Evolutionary conservation across 2,329 filamentous ascomycete species (phyloP), one percentile per base, ranked within the genome.

Genomic region (Penicillium janthinellum): DNA sequence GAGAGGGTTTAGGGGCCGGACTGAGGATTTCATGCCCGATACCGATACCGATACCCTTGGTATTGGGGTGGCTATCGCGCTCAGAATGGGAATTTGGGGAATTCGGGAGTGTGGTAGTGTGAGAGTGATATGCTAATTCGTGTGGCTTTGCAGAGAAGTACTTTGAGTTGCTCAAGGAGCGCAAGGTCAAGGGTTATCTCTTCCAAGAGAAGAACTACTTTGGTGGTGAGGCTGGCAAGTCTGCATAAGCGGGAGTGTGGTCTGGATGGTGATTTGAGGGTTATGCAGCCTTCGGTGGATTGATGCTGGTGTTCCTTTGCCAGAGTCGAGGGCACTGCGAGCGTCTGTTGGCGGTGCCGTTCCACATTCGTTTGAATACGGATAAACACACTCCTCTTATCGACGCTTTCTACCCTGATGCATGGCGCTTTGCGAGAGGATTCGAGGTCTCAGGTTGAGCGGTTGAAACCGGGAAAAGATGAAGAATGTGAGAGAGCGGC

Each of bases 191-290:
- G 78, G 86, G 86, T 64, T 87, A 87, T 72, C 73, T 88, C 64
- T 86, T 85, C 66, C 79, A 86, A 72, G 85, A 88, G 77, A 85
- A 87, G 76, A 87, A 88, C 73, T 86, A 85, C 72, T 75, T 84
- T 50, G 64, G 66, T 34, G 62, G 63, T 39, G 63, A 66, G 61
- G 58, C 60, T 20, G 41, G 52, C 55, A 71, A 74, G 67, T 71
- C 68, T n/a, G 63, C 67, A 59, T 75, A 67, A 61, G 45, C 35
- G 50, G 37, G 11, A 5, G n/a, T 31, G 11, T 14, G 35, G 39
- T 4, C 17, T 8, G 12, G 44, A n/a, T 8, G 37, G 41, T 38
- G 50, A 52, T 20, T 20, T n/a, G 6, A 2, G n/a, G n/a, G 31
- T 20, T 15, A 22, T 20, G 31, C 6, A 31, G 1, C 28, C 28